Percentiles rank a stretch among this genome's conserved stretches.
phyloP scores from a whole-genome alignment of 208 protist genomes.

The Acanthamoeba royreba region DNA sequence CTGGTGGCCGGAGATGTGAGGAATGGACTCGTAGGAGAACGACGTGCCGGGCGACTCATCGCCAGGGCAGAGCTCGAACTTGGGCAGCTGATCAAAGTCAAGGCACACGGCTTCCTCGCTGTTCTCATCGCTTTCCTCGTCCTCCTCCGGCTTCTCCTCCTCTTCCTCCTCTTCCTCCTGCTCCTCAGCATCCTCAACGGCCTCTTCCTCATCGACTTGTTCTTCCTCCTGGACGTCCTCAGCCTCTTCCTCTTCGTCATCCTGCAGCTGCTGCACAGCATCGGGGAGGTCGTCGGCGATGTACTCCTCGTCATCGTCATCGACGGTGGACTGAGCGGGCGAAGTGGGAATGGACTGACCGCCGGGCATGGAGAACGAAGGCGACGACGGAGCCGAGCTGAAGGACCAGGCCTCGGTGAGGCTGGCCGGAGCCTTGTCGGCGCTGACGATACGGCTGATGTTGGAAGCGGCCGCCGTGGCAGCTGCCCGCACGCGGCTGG shows the following conservation, averaged over 20 bases:
- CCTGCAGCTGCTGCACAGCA: too few relatives aligned
- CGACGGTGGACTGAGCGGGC: not conserved
- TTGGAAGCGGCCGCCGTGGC: not conserved
- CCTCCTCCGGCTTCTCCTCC: not conserved
- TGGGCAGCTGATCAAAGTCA: not conserved
- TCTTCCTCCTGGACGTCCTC: not conserved
- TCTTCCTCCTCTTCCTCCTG: not conserved
- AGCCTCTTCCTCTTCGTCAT: not conserved
- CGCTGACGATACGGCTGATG: constrained; percentile 22
- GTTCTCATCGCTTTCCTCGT: not conserved
- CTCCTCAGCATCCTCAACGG: not conserved
- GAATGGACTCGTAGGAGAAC: not conserved
- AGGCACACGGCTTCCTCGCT: not conserved
- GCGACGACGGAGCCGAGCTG: constrained; percentile 7
- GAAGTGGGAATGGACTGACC: too few relatives aligned
- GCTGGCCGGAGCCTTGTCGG: not conserved
- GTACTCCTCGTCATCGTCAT: not conserved
- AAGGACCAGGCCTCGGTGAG: constrained; percentile 35
- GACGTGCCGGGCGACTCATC: constrained; percentile 10
- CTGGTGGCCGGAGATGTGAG: not conserved
- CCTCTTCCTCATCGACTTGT: not conserved
- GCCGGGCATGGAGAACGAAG: too few relatives aligned
- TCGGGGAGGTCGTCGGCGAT: not conserved
- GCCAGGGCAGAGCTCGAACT: not conserved
- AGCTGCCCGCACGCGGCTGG: not conserved